A percentile compares a stretch with the other conserved stretches of the same genome.
phyloP scores from a whole-genome alignment of 352 stramenopile genomes.

The Pythium aphanidermatum region DNA sequence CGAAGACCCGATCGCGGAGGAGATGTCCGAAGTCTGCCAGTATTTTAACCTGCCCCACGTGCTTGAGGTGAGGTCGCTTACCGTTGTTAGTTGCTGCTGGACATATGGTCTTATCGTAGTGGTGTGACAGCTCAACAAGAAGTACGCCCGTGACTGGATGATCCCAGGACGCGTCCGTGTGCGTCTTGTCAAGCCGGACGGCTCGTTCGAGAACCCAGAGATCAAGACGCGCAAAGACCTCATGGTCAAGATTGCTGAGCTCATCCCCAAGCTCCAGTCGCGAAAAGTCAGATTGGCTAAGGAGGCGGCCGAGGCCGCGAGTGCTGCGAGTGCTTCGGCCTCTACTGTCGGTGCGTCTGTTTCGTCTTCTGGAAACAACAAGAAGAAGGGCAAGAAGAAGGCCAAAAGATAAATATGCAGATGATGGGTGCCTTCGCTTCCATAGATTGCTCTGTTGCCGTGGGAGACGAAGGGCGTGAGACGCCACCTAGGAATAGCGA shows the following conservation, averaged over 20 bases:
- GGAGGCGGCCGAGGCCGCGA: conserved; percentile 52
- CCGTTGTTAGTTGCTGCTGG: neutral
- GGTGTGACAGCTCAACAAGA: conserved; percentile 74
- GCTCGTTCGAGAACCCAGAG: conserved; percentile 56
- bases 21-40: conserved; percentile 83
- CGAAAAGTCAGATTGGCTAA: conserved; percentile 71
- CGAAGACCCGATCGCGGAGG: conserved; percentile 59
- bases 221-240: conserved; percentile 63
- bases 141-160: conserved; percentile 76
- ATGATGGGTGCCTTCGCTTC: neutral
- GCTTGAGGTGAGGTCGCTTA: conserved; percentile 40
- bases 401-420: conserved; percentile 57
- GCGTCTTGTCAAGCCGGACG: conserved; percentile 55
- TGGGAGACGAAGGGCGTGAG: neutral
- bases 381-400: conserved; percentile 88
- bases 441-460: neutral
- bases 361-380: conserved; percentile 34
- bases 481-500: too few species aligned
- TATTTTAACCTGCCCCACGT: conserved; percentile 78
- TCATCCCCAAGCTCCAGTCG: conserved; percentile 81
- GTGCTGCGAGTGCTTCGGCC: conserved; percentile 11
- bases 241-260: conserved; percentile 85
- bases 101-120: too few species aligned
- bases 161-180: conserved; percentile 66
- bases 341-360: conserved; percentile 17